Evolutionary conservation across 2,329 filamentous ascomycete species (phyloP), one percentile per base, ranked within the genome.

Genomic region (Cercospora zeae-maydis): DNA sequence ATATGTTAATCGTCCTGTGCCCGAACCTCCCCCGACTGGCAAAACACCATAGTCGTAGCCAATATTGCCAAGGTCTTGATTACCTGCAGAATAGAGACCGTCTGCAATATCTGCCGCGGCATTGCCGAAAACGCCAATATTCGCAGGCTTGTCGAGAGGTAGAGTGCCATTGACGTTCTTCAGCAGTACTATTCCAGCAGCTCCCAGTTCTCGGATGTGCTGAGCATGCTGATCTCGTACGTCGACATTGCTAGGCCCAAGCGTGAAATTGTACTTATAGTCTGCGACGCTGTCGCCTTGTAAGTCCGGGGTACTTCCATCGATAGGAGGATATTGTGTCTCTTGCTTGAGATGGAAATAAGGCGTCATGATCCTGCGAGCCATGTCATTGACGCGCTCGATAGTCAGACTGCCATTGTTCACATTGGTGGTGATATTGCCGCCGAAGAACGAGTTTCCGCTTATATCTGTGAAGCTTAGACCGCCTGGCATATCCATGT

Each of bases 321-420:
- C 78, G 10, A 78, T 69, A 5, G 73, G 67, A 1, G 76, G 78
- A 69, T 74, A 79, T 31, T 75, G 70, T n/a, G 73, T 69, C 14
- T 64, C 84, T 70, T 88, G 86, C 21, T 84, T 83, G 54, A 86
- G 47, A 13, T 81, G 78, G 68, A 83, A 87, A 80, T 82, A 87
- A 0, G 83, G 74, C 2, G 84, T 81, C 51, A 86, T 73, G 42
- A 71, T 65, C 52, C 75, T 69, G 0, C 76, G 81, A 0, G 78
- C 82, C 86, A 88, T 88, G 63, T 89, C 84, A 61, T 84, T 78
- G 0, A 89, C 56, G 4, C 86, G 80, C 0, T 76, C 73, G 58
- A 83, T 76, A 0, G 83, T 73, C 0, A 90, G 75, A 0, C 82
- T 83, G 13, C 71, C 72, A 37, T 73, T 75, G 2, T 87, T 87